These are phyloP conservation scores for Epichloe gansuensis DNA, from an alignment of 2,329 filamentous ascomycete genomes.

Conservation along the genomic window DNA sequence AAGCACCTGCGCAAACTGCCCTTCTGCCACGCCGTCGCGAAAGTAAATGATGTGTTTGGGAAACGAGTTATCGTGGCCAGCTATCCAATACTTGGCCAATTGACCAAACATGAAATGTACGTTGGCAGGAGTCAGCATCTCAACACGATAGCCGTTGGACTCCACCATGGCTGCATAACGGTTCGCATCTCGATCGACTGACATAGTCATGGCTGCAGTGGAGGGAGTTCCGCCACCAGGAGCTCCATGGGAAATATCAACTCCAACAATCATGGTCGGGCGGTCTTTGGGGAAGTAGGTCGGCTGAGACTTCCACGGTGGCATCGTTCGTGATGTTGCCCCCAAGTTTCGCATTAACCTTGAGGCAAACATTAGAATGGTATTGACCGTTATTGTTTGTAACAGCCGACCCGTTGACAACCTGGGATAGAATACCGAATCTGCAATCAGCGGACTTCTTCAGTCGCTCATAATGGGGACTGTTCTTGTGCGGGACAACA, in stretches of 20 bases:
- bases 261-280: constrained; percentile 72
- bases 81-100: constrained; percentile 54
- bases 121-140: constrained; percentile 62
- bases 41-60: constrained; percentile 81
- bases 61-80: constrained; percentile 25
- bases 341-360: constrained; percentile 95
- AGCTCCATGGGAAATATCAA: constrained; percentile 77
- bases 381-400: constrained; percentile 65
- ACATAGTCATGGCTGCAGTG: constrained; percentile 79
- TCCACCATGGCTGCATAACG: constrained; percentile 70
- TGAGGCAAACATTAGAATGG: constrained; percentile 89
- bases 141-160: constrained; percentile 70
- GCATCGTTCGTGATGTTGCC: constrained; percentile 43
- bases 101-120: constrained; percentile 53
- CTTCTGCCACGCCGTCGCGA: constrained; percentile 83
- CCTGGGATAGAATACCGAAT: constrained; percentile 73
- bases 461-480: constrained; percentile 65
- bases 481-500: constrained; percentile 59
- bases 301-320: constrained; percentile 19
- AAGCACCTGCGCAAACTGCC: constrained; percentile 71
- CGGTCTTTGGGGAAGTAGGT: constrained; percentile 31
- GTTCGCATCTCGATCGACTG: constrained; percentile 57
- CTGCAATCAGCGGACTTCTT: constrained; percentile 86
- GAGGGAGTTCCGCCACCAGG: constrained; percentile 58
- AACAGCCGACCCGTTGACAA: constrained; percentile 62